A percentile compares a stretch with the other conserved stretches of the same genome.
Conservation (phyloP, 1,139 yeast genomes). For the Protomyces pachydermus region DNA sequence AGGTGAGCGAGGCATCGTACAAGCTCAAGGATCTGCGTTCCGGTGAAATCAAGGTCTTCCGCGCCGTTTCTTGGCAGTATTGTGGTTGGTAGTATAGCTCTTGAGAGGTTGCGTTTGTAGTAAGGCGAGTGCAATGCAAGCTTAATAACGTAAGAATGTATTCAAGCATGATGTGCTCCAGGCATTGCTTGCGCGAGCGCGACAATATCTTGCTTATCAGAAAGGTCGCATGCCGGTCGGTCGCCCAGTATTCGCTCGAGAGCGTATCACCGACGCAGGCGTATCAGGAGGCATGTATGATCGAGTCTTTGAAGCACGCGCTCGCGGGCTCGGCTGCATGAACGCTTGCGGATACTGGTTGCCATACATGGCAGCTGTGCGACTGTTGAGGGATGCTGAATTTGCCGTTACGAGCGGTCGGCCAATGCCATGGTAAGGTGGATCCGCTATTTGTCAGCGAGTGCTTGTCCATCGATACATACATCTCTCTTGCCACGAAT, state of each 20-base stretch:
- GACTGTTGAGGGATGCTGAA: background rate
- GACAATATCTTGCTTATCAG: background rate
- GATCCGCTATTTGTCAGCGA: background rate
- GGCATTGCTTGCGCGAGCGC: too few relatives aligned
- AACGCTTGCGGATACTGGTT: background rate
- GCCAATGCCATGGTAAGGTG: background rate
- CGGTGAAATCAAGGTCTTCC: constrained; percentile 75
- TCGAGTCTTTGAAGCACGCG: background rate
- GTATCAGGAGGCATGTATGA: background rate
- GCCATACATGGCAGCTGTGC: background rate
- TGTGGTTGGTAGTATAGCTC: constrained; percentile 50
- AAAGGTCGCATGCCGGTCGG: background rate
- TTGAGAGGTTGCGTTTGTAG: too few relatives aligned
- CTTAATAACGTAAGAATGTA: too few relatives aligned
- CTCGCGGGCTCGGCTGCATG: background rate
- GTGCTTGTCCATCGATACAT: background rate
- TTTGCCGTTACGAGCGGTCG: background rate
- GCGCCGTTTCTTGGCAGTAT: constrained; percentile 60
- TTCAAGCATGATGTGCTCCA: too few relatives aligned
- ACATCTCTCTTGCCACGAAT: background rate
- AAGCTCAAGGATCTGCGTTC: constrained; percentile 65
- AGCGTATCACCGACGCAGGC: background rate
- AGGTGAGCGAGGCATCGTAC: constrained; percentile 59
- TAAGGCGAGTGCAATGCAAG: too few relatives aligned
- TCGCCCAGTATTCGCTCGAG: background rate